Base-by-base conservation (phyloP, 2,329 filamentous ascomycete genomes). In the Huntiella bhutanensis region DNA sequence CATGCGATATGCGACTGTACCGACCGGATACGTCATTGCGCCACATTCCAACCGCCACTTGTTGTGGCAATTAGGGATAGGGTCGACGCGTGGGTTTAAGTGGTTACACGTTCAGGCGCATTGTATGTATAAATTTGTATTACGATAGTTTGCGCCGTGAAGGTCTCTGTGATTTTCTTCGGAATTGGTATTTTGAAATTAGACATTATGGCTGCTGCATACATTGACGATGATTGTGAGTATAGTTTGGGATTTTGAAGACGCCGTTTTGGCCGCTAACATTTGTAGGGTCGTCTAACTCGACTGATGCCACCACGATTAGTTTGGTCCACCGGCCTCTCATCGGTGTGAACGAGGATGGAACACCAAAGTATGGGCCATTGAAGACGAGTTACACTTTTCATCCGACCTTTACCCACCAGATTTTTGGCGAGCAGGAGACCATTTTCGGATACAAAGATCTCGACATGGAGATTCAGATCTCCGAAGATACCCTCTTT, bases 381-480 rank as follows among this genome's bases (percentile, higher is more conserved):
- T 33, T 72, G 54, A 41, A 47, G 72, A 70, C 32, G 19, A 64
- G 80, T 54, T 70, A 73, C 19, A 71, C 73, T 22, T 96, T 98
- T 61, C 71, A 83, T 51, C 92, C 91, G 0, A 73, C 75, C 57
- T 92, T 87, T 60, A 95, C 88, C 13, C 94, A 96, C 61, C 68
- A 84, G 1, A 81, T 98, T 52, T 95, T 96, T 54, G 85, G 85
- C 56, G 81, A 96, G n/a, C 80, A 91, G 6, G 86, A 98, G 61
- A 73, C 71, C 28, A 88, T 96, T 52, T 87, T 93, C 55, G 88
- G 88, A 34, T 94, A 95, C 67, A 79, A 85, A 58, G 76, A 77
- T 46, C 70, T 94, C 47, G 75, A 76, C 52, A 79, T 96, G 57
- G 73, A 75, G 52, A 64, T 96, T 47, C 75, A 75, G 51, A 79